Evolutionary conservation across 2,329 filamentous ascomycete species (phyloP).

Genomic region (Alternaria novae-zelandiae): DNA sequence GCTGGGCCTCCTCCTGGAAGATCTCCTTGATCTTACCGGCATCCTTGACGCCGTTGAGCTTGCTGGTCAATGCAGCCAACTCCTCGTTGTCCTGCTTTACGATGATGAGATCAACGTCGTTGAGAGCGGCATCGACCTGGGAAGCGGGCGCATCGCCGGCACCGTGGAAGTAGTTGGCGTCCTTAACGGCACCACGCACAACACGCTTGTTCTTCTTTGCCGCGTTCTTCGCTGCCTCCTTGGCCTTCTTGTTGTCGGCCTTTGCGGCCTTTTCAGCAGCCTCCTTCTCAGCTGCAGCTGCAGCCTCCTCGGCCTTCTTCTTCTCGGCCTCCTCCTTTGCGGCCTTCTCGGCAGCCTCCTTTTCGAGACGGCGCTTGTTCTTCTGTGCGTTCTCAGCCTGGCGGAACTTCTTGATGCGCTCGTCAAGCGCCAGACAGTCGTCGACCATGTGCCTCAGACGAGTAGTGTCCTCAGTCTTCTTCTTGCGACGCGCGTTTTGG

Average conservation of each 20-base stretch:
- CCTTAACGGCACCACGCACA: slow-evolving; percentile 90
- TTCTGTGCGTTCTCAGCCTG: slow-evolving; percentile 90
- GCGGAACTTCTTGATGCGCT: slow-evolving; percentile 97
- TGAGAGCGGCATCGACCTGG: slow-evolving; percentile 81
- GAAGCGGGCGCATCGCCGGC: slow-evolving; percentile 72
- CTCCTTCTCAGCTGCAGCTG: slow-evolving; percentile 81
- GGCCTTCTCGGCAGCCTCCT: slow-evolving; percentile 89
- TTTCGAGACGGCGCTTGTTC: slow-evolving; percentile 92
- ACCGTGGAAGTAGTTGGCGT: slow-evolving; percentile 91
- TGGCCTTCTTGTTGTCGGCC: slow-evolving; percentile 90
- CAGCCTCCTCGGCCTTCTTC: slow-evolving; percentile 83
- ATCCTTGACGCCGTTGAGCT: slow-evolving; percentile 79
- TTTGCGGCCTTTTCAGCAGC: slow-evolving; percentile 83
- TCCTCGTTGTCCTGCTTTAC: slow-evolving; percentile 89
- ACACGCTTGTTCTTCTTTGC: slow-evolving; percentile 99
- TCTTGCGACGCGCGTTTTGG: slow-evolving; percentile 96
- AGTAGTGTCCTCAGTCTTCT: slow-evolving; percentile 96
- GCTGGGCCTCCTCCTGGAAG: slow-evolving; percentile 78
- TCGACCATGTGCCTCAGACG: slow-evolving; percentile 91
- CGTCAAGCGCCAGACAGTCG: slow-evolving; percentile 81
- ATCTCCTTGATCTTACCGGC: slow-evolving; percentile 83
- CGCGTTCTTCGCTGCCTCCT: slow-evolving; percentile 98
- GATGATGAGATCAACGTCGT: slow-evolving; percentile 86
- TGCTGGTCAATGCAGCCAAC: slow-evolving; percentile 80
- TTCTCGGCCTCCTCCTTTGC: slow-evolving; percentile 83